Evolutionary conservation across 176 grass and related monocot species (phyloP), one percentile per base, ranked within the genome.

Genomic region (Oryza meyeriana): DNA sequence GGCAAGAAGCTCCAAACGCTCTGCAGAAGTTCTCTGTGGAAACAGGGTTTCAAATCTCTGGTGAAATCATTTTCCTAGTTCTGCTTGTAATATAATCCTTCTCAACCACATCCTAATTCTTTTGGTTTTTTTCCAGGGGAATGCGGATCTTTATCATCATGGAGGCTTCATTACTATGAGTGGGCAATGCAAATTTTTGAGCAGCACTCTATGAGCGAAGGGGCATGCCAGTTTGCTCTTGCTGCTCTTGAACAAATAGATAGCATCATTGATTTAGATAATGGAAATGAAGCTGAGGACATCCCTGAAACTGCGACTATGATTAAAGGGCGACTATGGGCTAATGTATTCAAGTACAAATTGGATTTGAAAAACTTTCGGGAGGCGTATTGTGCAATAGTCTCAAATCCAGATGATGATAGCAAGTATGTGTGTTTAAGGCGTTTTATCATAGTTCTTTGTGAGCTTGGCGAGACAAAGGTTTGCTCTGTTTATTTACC

Each of bases 161-260:
- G 95, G 95, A 92, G 83, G 64, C 88, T 98, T 87, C 88, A 91
- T 79, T 98, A 98, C 61, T 98, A 94, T 29, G 86, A 98, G 82
- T 98, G 92, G 90, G 88, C 88, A 62, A 95, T 94, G 90, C 90
- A 91, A 75, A 79, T 88, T 59, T 98, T 93, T 88, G 95, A 98
- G 86, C 92, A 94, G 73, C 79, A 91, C 71, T 85, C 86, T 57
- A 84, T 93, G 74, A 91, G 88, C 2, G 92, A 93, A 86, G 95
- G 90, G 67, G 92, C 95, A 30, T 90, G 88, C 67, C 90, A 91
- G 55, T 98, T 98, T 94, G 95, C 95, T 76, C 84, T 93, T 71
- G 92, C 92, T 88, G 92, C 95, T 87, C 92, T 98, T 81, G 95
- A 98, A 76, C 90, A 91, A 81, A 76, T 95, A 76, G 95, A 98